Conservation (phyloP, 1,284 basidiomycete species). For the Heterobasidion irregulare region DNA sequence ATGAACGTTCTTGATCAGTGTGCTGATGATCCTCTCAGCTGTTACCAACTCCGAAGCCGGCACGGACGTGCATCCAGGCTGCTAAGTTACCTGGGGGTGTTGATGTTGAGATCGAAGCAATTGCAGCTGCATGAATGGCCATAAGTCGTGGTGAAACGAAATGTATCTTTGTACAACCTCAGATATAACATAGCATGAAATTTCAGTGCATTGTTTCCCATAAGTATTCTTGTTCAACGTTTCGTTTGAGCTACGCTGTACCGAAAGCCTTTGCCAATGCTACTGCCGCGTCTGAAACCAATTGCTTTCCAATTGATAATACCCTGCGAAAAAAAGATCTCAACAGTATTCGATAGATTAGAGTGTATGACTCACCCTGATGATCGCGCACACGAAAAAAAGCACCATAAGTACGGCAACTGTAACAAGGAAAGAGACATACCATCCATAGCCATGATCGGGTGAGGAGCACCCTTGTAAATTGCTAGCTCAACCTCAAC, state of each 20-base stretch:
- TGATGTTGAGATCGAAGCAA: constrained; percentile 73
- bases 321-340: constrained; percentile 25
- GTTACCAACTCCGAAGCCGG: constrained; percentile 60
- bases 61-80: constrained; percentile 75
- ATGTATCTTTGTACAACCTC: background rate
- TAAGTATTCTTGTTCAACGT: background rate
- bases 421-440: constrained; percentile 13
- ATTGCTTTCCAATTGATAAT: constrained; percentile 38
- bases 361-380: constrained; percentile 13
- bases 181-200: background rate
- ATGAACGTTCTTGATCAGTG: background rate
- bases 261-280: constrained; percentile 38
- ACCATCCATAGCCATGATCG: constrained; percentile 66
- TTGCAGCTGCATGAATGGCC: constrained; percentile 33
- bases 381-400: constrained; percentile 6
- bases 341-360: background rate
- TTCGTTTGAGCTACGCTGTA: constrained; percentile 2
- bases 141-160: background rate
- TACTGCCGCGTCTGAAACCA: constrained; percentile 46
- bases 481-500: constrained; percentile 45
- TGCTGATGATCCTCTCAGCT: constrained; percentile 21
- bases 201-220: background rate
- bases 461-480: constrained; percentile 58
- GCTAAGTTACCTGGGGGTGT: constrained; percentile 71
- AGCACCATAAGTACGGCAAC: background rate